These are phyloP conservation scores for Rhodomyrtus tomentosa DNA, from an alignment of 345 rosid species.

Conservation along the genomic window DNA sequence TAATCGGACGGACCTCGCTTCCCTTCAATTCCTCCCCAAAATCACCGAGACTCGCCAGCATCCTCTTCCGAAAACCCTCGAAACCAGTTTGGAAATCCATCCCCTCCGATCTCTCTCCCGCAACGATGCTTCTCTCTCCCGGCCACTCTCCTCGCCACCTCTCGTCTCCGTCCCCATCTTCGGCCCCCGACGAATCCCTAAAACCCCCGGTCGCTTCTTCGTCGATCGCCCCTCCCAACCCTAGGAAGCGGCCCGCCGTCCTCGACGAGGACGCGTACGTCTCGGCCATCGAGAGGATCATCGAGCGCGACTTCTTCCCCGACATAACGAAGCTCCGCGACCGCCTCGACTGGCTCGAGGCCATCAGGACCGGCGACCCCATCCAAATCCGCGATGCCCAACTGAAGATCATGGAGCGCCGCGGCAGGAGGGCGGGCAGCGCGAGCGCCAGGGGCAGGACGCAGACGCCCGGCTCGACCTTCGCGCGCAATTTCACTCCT, in stretches of 20 bases:
- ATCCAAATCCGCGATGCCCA: slow-evolving; percentile 91
- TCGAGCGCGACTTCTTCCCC: slow-evolving; percentile 95
- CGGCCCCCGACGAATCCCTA: slow-evolving; percentile 14
- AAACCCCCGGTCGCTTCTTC: slow-evolving; percentile 9
- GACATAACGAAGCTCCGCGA: slow-evolving; percentile 90
- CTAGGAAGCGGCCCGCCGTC: slow-evolving; percentile 48
- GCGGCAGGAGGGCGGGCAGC: slow-evolving; percentile 34
- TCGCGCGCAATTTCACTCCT: slow-evolving; percentile 63
- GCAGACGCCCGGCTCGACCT: slow-evolving; percentile 86
- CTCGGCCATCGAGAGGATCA: slow-evolving; percentile 80
- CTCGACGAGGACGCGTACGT: slow-evolving; percentile 86
- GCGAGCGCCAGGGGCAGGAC: slow-evolving; percentile 20
- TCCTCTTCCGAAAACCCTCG: neutral
- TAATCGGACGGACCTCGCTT: neutral
- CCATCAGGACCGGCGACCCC: slow-evolving; percentile 72
- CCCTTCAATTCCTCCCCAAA: neutral
- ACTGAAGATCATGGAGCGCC: slow-evolving; percentile 87
- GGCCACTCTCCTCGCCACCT: slow-evolving; percentile 44
- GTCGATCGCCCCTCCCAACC: slow-evolving; percentile 5
- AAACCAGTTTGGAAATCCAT: neutral
- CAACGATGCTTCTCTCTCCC: slow-evolving; percentile 11
- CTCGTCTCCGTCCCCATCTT: slow-evolving; percentile 52
- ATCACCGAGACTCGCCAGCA: neutral
- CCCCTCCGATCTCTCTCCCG: neutral
- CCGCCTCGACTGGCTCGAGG: slow-evolving; percentile 92